Conservation (phyloP, 202 grass and related monocot species). For the Schoenoplectus tabernaemontani region DNA sequence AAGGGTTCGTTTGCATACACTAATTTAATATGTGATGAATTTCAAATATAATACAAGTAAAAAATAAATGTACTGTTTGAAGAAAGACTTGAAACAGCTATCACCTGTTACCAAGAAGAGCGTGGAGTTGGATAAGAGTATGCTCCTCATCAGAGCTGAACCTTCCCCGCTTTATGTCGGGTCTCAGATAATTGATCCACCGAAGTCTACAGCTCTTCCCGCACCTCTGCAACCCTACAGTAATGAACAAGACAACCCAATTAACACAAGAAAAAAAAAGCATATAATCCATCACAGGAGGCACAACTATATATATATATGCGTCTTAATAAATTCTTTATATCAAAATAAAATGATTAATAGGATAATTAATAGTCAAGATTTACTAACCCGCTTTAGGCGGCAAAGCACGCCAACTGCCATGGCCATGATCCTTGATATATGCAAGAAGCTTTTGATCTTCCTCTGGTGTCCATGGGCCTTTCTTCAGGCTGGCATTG, state of each 20-base stretch:
- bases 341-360: neutral
- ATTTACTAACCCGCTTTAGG: conserved; percentile 13
- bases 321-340: no score
- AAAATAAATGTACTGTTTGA: neutral
- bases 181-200: conserved; percentile 76
- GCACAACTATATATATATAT: neutral
- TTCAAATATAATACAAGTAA: neutral
- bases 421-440: conserved; percentile 53
- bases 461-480: conserved; percentile 63
- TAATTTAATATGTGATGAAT: neutral
- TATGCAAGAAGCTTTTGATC: conserved; percentile 62
- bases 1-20: neutral
- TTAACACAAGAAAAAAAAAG: neutral
- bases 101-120: conserved; percentile 68
- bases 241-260: neutral
- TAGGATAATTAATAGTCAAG: neutral
- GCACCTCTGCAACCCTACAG: conserved; percentile 53
- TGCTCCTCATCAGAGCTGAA: conserved; percentile 63
- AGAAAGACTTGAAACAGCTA: neutral
- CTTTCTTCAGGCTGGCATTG: conserved; percentile 58
- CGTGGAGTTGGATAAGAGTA: conserved; percentile 74
- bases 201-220: conserved; percentile 79
- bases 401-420: conserved; percentile 73
- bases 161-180: conserved; percentile 75
- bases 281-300: neutral